Evolutionary conservation across 2,329 filamentous ascomycete species (phyloP), one percentile per base, ranked within the genome.

Genomic region (Verticillium zaregamsianum): DNA sequence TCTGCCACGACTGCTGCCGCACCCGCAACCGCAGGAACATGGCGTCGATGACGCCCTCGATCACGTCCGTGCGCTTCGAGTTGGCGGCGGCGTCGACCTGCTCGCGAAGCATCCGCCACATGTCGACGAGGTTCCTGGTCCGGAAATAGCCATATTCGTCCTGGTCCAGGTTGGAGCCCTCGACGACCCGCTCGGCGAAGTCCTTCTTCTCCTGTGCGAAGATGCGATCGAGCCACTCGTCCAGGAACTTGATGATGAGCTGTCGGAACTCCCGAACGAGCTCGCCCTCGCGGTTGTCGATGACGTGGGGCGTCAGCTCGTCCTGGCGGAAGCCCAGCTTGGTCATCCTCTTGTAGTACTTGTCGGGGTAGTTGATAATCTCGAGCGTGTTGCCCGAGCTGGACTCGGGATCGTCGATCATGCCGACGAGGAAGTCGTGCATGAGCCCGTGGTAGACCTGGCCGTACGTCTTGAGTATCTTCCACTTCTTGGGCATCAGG

Each of bases 151-250:
- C 92, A 73, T 96, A 93, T 71, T 93, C 88, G 75, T 96, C 93
- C 68, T 87, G 87, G 72, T 97, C 93, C 65, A 97, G 82, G 71
- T 93, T 91, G 66, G 83, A 83, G 58, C 83, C 85, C 69, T 93
- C 91, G 63, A 89, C 83, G 68, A 87, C 88, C 65, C 93, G 88
- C 61, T 92, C 88, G 57, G 87, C 80, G 75, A 99, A 96, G 68
- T 92, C 90, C 69, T 88, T 90, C 70, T 85, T 86, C 76, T 99
- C 96, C 55, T 91, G 89, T 9, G 82, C 83, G 69, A 92, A 92
- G 74, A 99, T 97, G 62, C 93, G 88, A 66, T 96, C 92, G 82
- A 98, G 96, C 93, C 95, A 99, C 79, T 98, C 91, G 73, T 97
- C 94, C 63, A 99, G 88, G 64, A 93, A 93, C 72, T 91, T 92